Percentiles rank a stretch among this genome's conserved stretches.
Conservation (phyloP, 805 yeast species). For the Schwanniomyces occidentalis region DNA sequence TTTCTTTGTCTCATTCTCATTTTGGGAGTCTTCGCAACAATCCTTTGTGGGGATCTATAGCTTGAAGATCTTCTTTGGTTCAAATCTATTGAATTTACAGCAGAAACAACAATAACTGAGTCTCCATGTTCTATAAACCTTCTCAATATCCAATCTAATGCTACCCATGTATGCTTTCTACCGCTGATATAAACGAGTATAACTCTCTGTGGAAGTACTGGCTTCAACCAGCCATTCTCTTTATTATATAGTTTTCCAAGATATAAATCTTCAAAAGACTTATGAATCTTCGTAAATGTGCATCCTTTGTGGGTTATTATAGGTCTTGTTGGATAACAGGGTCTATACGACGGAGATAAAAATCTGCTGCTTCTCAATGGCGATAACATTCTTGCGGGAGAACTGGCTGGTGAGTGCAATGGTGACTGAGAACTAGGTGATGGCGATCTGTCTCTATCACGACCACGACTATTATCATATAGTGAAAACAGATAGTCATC, state of each 20-base stretch:
- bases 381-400: slow-evolving; percentile 6
- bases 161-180: slow-evolving; percentile 78
- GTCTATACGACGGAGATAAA: slow-evolving; percentile 7
- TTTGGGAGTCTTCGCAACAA: slow-evolving; percentile 22
- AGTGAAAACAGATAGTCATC: slow-evolving; percentile 5
- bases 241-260: slow-evolving; percentile 30
- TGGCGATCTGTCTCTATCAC: slow-evolving; percentile 13
- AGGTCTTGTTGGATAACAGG: slow-evolving; percentile 40
- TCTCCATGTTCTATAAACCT: slow-evolving; percentile 64
- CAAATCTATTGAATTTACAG: slow-evolving; percentile 33
- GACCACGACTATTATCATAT: slow-evolving; percentile 11
- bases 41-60: slow-evolving; percentile 14
- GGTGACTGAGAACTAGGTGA: slow-evolving; percentile 10
- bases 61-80: slow-evolving; percentile 10
- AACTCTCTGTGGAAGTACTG: slow-evolving; percentile 52
- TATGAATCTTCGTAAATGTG: slow-evolving; percentile 49
- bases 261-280: slow-evolving; percentile 48
- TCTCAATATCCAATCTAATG: slow-evolving; percentile 67
- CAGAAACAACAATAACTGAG: slow-evolving; percentile 59
- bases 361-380: slow-evolving; percentile 6
- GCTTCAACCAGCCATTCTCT: slow-evolving; percentile 18
- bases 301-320: slow-evolving; percentile 42
- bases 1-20: slow-evolving; percentile 38
- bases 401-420: slow-evolving; percentile 9
- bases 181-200: slow-evolving; percentile 69